Conservation (phyloP, 768 basidiomycete genomes). For the Auricularia heimuer region DNA sequence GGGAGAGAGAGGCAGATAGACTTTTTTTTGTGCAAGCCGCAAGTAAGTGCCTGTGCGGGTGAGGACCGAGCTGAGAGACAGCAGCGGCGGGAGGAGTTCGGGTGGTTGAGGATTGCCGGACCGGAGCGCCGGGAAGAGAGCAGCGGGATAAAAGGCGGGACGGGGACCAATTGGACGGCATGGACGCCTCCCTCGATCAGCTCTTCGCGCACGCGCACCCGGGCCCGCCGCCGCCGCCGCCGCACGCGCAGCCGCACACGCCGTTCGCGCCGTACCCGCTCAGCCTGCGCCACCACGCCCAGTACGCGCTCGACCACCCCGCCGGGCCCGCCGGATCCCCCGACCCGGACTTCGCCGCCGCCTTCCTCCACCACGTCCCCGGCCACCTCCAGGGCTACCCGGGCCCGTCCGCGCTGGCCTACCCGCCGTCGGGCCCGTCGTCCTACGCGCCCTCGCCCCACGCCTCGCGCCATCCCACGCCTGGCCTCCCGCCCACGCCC, state of each 20-base stretch:
- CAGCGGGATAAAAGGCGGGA: background rate
- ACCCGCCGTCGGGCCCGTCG: constrained; percentile 15
- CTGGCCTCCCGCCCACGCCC: constrained; percentile 20
- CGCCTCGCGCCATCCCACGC: constrained; percentile 19
- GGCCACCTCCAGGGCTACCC: constrained; percentile 16
- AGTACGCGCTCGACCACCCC: constrained; percentile 10
- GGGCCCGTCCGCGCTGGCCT: constrained; percentile 22
- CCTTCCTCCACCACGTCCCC: constrained; percentile 13
- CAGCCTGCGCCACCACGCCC: constrained; percentile 14
- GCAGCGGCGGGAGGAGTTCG: too few species aligned
- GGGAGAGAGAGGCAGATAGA: too few species aligned
- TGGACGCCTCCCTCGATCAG: constrained; percentile 50
- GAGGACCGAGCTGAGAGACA: too few species aligned
- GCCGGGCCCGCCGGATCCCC: background rate
- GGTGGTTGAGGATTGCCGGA: background rate
- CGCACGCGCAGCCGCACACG: constrained; percentile 12
- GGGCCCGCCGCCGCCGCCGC: constrained; percentile 11
- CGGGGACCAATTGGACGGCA: constrained; percentile 29
- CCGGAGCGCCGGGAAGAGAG: background rate
- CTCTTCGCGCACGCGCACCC: constrained; percentile 47
- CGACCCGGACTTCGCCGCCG: too few species aligned
- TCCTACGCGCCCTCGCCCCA: background rate
- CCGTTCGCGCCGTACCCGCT: constrained; percentile 1
- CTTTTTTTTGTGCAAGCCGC: too few species aligned
- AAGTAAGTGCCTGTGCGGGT: too few species aligned